Conservation (phyloP, 805 yeast species). For the Saccharomycopsis schoenii region DNA sequence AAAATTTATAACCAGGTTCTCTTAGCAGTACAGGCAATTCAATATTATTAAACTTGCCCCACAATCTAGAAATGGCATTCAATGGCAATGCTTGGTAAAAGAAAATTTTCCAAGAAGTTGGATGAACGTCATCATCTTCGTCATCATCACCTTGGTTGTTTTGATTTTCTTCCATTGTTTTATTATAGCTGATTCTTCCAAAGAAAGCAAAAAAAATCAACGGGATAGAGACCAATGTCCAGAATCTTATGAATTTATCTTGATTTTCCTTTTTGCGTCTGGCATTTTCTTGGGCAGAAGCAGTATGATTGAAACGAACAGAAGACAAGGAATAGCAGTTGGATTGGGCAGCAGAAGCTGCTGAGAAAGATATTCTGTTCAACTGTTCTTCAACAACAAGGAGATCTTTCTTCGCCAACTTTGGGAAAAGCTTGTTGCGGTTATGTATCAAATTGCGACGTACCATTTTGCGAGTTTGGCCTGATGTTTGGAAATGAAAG, state of each 20-base stretch:
- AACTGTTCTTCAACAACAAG: neutral
- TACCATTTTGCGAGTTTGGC: neutral
- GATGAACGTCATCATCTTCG: slow-evolving; percentile 42
- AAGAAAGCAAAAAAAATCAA: slow-evolving; percentile 47
- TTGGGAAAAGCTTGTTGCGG: neutral
- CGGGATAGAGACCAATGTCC: slow-evolving; percentile 45
- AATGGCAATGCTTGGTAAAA: slow-evolving; percentile 86
- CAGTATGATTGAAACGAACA: neutral
- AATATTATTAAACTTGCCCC: slow-evolving; percentile 87
- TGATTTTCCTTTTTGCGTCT: slow-evolving; percentile 7
- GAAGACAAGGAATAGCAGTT: neutral
- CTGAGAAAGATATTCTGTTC: neutral
- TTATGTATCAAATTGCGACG: neutral
- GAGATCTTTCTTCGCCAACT: neutral
- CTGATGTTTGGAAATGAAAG: neutral
- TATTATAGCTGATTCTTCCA: slow-evolving; percentile 32
- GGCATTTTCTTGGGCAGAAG: neutral
- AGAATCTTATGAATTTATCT: slow-evolving; percentile 38
- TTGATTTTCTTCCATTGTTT: slow-evolving; percentile 20
- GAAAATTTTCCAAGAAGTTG: slow-evolving; percentile 80
- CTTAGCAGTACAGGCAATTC: slow-evolving; percentile 84
- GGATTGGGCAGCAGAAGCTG: neutral
- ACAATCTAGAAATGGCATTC: slow-evolving; percentile 79
- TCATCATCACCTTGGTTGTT: slow-evolving; percentile 20
- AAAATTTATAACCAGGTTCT: slow-evolving; percentile 68